Base-by-base conservation (phyloP, 2,329 filamentous ascomycete genomes). In the Paradendryphiella salina region DNA sequence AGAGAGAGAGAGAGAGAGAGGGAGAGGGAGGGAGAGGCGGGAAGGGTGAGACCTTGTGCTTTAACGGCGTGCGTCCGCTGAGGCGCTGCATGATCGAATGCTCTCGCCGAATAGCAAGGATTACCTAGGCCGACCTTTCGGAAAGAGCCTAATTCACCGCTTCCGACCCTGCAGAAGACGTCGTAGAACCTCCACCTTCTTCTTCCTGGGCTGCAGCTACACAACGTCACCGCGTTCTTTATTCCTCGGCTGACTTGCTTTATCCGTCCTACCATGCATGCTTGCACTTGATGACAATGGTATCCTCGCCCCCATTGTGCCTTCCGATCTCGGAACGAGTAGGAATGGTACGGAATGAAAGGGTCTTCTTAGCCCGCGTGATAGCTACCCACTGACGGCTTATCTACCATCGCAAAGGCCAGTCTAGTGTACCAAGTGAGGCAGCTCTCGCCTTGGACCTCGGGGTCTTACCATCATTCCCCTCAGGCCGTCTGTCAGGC, bases 81-180 rank as follows among this genome's bases (percentile, higher is more conserved):
- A 47, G 44, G 49, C 49, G 44, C 37, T 54, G 52, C 47, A 57
- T 60, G 58, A 60, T 56, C 51, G 52, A 56, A 56, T 53, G 48
- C 59, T 50, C 50, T 62, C 55, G 61, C 59, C 57, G 57, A 52
- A 53, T n/a, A 26, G 45, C 46, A 46, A 62, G 55, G 53, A 43
- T 52, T 43, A 47, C 44, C 44, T 47, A 50, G 57, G 40, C 56
- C 54, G 56, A 29, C 35, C 50, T 28, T 26, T 57, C 56, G 56
- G 57, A 54, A 56, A 46, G 47, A 53, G 51, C 54, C 48, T 55
- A 52, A 51, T 50, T 64, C 60, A 56, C 61, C 61, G 38, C 41
- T 52, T 49, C 44, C 49, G 41, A 46, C 23, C 49, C 37, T 40
- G 48, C 49, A 40, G 29, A 17, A 36, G 39, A 32, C 38, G 35